These are phyloP conservation scores for Pythium oligandrum DNA, from an alignment of 352 stramenopile genomes.

Conservation along the genomic window DNA sequence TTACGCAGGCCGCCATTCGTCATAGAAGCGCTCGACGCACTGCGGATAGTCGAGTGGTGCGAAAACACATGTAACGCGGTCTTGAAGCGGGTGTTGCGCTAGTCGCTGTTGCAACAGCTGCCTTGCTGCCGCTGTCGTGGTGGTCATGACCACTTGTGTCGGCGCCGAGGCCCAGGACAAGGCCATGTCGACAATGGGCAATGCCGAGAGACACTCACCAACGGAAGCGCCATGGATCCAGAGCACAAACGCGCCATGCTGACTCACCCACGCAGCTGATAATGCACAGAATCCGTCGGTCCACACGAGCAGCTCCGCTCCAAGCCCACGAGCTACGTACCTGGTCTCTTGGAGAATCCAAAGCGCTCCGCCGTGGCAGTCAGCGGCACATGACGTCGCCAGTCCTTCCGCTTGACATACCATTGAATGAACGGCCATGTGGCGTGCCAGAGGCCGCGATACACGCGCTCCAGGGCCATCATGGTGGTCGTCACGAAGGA, in stretches of 20 bases:
- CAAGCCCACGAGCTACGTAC: conserved; percentile 12
- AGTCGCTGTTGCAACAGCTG: conserved; percentile 30
- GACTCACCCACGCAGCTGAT: too few relatives aligned
- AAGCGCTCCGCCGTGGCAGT: conserved; percentile 48
- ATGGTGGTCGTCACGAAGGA: neutral
- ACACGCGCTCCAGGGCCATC: conserved; percentile 20
- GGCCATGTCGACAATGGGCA: conserved; percentile 56
- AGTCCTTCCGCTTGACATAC: conserved; percentile 53
- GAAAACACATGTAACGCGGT: conserved; percentile 41
- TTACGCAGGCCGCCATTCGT: conserved; percentile 58
- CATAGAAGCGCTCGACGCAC: conserved; percentile 54
- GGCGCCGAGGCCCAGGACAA: conserved; percentile 20
- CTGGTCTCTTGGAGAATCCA: conserved; percentile 29
- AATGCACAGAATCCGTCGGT: too few relatives aligned
- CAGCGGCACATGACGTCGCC: conserved; percentile 23
- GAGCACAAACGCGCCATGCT: neutral
- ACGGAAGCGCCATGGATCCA: conserved; percentile 79
- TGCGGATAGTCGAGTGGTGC: conserved; percentile 54
- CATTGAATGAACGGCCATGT: conserved; percentile 48
- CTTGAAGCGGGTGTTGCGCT: neutral
- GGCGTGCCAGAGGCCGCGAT: conserved; percentile 46
- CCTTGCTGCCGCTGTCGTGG: conserved; percentile 58
- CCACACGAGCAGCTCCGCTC: too few relatives aligned
- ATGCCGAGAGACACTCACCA: conserved; percentile 61
- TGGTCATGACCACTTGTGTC: conserved; percentile 50